A percentile compares a stretch with the other conserved stretches of the same genome.
phyloP scores from a whole-genome alignment of 441 rosid genomes.

The Erysimum cheiri region DNA sequence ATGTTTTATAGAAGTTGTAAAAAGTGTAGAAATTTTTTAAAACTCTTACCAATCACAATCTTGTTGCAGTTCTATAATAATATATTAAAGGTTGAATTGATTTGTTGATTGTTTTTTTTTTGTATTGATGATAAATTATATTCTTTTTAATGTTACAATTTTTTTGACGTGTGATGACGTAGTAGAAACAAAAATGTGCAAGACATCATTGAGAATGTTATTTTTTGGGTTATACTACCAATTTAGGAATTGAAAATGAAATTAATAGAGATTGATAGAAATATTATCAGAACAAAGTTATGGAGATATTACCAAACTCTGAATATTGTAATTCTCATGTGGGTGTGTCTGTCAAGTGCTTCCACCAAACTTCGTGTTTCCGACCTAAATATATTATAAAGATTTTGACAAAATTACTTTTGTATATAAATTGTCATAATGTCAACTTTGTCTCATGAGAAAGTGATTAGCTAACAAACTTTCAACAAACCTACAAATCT shows the following conservation, averaged over 20 bases:
- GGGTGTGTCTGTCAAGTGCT: slow-evolving; percentile 1
- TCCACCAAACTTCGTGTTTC: slow-evolving; percentile 42
- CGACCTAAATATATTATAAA: slow-evolving; percentile 18
- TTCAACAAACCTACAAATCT: slow-evolving; percentile 40
- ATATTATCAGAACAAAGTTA: background rate
- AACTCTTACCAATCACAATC: background rate
- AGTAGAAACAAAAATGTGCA: background rate
- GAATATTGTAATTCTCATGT: slow-evolving; percentile 20
- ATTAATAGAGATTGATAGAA: background rate
- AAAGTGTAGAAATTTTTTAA: background rate
- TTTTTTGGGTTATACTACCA: background rate
- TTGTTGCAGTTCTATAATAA: background rate
- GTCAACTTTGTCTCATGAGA: slow-evolving; percentile 39
- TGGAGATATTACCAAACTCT: slow-evolving; percentile 14
- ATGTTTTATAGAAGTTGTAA: background rate
- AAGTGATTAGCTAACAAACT: slow-evolving; percentile 45
- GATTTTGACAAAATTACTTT: slow-evolving; percentile 31
- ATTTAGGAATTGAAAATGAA: background rate
- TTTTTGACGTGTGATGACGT: background rate
- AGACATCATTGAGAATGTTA: background rate
- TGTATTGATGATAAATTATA: background rate
- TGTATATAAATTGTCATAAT: slow-evolving; percentile 6
- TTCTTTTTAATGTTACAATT: background rate
- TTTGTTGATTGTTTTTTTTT: background rate
- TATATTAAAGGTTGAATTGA: background rate